phyloP scores from a whole-genome alignment of 306 rosid genomes.

The Lathyrus oleraceus region DNA sequence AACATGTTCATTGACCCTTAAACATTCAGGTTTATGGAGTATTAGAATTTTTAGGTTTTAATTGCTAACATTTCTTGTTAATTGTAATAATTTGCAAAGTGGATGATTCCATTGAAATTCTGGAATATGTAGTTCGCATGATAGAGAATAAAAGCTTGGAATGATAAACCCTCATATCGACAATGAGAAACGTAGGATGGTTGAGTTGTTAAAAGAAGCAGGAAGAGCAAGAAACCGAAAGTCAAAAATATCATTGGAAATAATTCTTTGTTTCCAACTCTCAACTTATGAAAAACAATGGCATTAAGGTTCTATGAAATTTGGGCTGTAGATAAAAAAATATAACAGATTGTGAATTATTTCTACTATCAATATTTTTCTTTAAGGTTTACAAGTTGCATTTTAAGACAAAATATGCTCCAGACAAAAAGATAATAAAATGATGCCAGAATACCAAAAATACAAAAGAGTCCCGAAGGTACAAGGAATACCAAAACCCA shows the following conservation, averaged over 20 bases:
- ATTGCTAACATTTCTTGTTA: constrained; percentile 27
- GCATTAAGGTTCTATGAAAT: constrained; percentile 52
- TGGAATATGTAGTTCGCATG: constrained; percentile 76
- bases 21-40: constrained; percentile 8
- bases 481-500: no score
- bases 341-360: constrained; percentile 43
- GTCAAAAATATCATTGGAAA: constrained; percentile 62
- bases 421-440: no score
- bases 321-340: constrained; percentile 35
- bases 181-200: constrained; percentile 77
- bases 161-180: constrained; percentile 76
- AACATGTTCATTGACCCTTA: constrained; percentile 15
- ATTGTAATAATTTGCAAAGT: constrained; percentile 46
- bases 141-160: constrained; percentile 90
- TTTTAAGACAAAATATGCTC: no score
- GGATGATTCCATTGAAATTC: constrained; percentile 76
- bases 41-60: constrained; percentile 1
- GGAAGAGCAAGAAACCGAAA: constrained; percentile 66
- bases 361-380: constrained; percentile 39
- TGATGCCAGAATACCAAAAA: no score
- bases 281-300: constrained; percentile 37
- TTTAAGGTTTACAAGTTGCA: no score
- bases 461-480: no score
- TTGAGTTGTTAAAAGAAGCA: constrained; percentile 72
- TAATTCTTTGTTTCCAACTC: constrained; percentile 61